Conservation (phyloP, 2,329 filamentous ascomycete species). For the Anthostomella pinea region DNA sequence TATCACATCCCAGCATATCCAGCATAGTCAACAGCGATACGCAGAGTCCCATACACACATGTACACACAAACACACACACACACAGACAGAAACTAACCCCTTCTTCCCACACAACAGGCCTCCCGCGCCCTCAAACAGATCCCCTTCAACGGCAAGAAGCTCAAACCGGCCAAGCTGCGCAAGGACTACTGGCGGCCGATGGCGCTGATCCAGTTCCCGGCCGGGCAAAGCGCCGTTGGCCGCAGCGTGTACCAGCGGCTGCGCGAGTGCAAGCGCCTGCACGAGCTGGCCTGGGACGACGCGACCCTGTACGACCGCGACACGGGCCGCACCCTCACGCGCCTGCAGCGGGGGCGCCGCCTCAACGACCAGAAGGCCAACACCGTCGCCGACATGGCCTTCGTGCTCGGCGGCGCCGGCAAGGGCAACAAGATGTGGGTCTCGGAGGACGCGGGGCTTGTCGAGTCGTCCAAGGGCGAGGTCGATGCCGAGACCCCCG, state of each 20-base stretch:
- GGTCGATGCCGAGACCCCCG: slow-evolving; percentile 29
- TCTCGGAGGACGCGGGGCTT: slow-evolving; percentile 11
- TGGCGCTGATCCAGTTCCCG: slow-evolving; percentile 59
- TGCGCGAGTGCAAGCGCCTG: slow-evolving; percentile 61
- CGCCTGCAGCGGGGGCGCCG: slow-evolving; percentile 45
- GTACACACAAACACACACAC: not conserved
- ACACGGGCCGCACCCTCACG: slow-evolving; percentile 33
- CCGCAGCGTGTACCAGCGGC: slow-evolving; percentile 58
- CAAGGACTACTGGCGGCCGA: slow-evolving; percentile 64
- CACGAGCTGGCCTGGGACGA: slow-evolving; percentile 62
- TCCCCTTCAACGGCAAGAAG: slow-evolving; percentile 66
- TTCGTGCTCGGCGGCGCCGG: slow-evolving; percentile 52
- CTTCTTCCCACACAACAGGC: slow-evolving; percentile 14
- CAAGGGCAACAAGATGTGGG: slow-evolving; percentile 48
- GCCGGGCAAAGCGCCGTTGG: slow-evolving; percentile 51
- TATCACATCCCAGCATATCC: too few relatives aligned
- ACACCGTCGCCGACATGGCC: slow-evolving; percentile 62
- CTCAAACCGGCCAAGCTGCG: slow-evolving; percentile 60
- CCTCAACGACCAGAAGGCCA: slow-evolving; percentile 60
- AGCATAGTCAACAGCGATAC: too few relatives aligned
- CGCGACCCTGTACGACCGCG: slow-evolving; percentile 40
- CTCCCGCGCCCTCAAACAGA: slow-evolving; percentile 24
- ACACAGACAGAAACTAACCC: not conserved
- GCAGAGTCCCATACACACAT: too few relatives aligned
- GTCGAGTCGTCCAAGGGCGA: slow-evolving; percentile 28